Conservation (phyloP, 345 rosid genomes). For the Reutealis trisperma region DNA sequence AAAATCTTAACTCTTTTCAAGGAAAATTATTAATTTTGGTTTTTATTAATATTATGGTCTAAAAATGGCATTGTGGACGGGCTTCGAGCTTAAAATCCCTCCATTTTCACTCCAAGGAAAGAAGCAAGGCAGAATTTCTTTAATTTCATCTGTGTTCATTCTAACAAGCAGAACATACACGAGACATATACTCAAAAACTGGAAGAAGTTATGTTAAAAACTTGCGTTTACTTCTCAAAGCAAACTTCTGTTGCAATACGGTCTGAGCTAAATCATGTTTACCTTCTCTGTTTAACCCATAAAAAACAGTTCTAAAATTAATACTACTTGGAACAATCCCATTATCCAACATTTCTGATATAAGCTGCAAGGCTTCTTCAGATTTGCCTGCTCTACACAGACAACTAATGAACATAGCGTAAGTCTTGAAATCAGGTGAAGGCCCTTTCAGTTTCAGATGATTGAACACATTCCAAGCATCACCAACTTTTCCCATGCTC, state of each 20-base stretch:
- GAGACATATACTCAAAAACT: not conserved
- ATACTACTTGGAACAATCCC: slow-evolving; percentile 67
- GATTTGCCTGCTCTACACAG: slow-evolving; percentile 62
- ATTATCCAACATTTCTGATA: slow-evolving; percentile 56
- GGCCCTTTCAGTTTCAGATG: slow-evolving; percentile 51
- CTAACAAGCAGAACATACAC: not conserved
- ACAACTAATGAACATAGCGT: slow-evolving; percentile 60
- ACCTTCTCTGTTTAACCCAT: slow-evolving; percentile 72
- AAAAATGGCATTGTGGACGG: too few species aligned
- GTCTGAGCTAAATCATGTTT: slow-evolving; percentile 58
- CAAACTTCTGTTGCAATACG: slow-evolving; percentile 55
- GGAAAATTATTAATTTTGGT: too few species aligned
- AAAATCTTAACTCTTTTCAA: too few species aligned
- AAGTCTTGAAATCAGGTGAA: slow-evolving; percentile 71
- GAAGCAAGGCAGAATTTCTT: too few species aligned
- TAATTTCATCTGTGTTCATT: not conserved
- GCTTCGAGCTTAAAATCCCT: too few species aligned
- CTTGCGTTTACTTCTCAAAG: slow-evolving; percentile 45
- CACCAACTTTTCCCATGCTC: slow-evolving; percentile 46
- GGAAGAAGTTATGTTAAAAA: slow-evolving; percentile 22
- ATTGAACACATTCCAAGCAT: slow-evolving; percentile 58
- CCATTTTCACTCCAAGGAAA: too few species aligned
- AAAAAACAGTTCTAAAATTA: slow-evolving; percentile 63
- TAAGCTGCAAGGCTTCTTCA: slow-evolving; percentile 61
- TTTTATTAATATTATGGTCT: too few species aligned